A percentile compares a stretch with the other conserved stretches of the same genome.
Conservation (phyloP, 2,329 filamentous ascomycete genomes). For the Uncinocarpus reesii region DNA sequence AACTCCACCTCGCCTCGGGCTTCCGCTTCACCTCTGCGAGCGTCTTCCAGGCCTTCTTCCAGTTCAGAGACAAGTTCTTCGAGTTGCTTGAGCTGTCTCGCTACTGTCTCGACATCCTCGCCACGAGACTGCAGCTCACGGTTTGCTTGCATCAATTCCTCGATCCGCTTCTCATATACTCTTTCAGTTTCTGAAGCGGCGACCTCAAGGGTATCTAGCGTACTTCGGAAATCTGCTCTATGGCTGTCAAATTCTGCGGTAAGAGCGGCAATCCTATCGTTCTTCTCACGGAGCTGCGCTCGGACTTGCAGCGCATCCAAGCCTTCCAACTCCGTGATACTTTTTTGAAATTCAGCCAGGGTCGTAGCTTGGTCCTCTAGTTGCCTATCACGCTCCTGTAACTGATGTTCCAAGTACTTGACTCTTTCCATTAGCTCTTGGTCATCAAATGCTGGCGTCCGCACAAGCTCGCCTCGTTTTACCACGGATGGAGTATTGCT, state of each 20-base stretch:
- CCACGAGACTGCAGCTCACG: slow-evolving; percentile 70
- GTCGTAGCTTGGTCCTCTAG: slow-evolving; percentile 78
- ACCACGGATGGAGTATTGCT: slow-evolving; percentile 27
- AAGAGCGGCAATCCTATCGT: slow-evolving; percentile 87
- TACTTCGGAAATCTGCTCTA: slow-evolving; percentile 89
- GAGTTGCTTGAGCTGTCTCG: slow-evolving; percentile 82
- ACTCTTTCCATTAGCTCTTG: slow-evolving; percentile 58
- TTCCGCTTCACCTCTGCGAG: slow-evolving; percentile 85
- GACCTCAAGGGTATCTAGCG: slow-evolving; percentile 90
- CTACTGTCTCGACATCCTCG: slow-evolving; percentile 84
- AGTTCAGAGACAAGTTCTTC: slow-evolving; percentile 95
- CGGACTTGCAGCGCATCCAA: slow-evolving; percentile 68
- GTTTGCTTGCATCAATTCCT: slow-evolving; percentile 63
- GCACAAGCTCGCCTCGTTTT: slow-evolving; percentile 25
- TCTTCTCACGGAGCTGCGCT: slow-evolving; percentile 81
- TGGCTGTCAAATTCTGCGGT: slow-evolving; percentile 92
- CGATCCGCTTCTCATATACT: slow-evolving; percentile 64
- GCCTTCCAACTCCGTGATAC: slow-evolving; percentile 70
- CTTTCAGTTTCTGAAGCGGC: slow-evolving; percentile 88
- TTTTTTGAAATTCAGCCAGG: slow-evolving; percentile 81
- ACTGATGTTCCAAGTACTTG: slow-evolving; percentile 58
- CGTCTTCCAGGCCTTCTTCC: slow-evolving; percentile 92
- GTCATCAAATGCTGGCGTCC: slow-evolving; percentile 17
- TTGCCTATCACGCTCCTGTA: slow-evolving; percentile 76
- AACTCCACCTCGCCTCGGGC: slow-evolving; percentile 94